phyloP scores from a whole-genome alignment of 2,329 filamentous ascomycete genomes.

The Monosporascus cannonballus region DNA sequence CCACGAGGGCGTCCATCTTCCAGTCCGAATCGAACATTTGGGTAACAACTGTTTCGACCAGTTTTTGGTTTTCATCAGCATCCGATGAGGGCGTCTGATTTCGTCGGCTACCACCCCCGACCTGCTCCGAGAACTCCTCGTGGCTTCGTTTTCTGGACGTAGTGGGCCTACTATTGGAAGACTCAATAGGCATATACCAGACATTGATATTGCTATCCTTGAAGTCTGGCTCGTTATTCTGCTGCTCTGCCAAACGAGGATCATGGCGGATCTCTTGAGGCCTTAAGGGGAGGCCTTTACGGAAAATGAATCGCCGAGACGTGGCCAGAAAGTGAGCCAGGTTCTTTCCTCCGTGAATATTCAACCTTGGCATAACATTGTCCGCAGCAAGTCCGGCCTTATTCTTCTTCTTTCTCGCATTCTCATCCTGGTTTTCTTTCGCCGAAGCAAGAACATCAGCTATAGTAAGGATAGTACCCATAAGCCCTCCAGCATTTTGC shows the following conservation, averaged over 20 bases:
- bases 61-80: conserved; percentile 36
- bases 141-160: conserved; percentile 30
- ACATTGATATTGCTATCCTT: conserved; percentile 72
- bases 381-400: conserved; percentile 27
- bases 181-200: conserved; percentile 67
- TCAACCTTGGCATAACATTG: conserved; percentile 34
- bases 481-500: conserved; percentile 70
- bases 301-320: conserved; percentile 76
- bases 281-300: conserved; percentile 70
- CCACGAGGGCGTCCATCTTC: conserved; percentile 63
- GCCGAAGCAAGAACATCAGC: conserved; percentile 58
- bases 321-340: conserved; percentile 76
- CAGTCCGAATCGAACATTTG: conserved; percentile 77
- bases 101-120: background rate
- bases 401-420: conserved; percentile 26
- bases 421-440: conserved; percentile 32
- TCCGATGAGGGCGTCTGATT: conserved; percentile 6
- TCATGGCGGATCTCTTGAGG: conserved; percentile 59
- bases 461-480: conserved; percentile 79
- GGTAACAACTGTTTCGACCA: conserved; percentile 58
- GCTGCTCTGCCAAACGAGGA: conserved; percentile 30
- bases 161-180: conserved; percentile 16
- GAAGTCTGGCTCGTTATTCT: conserved; percentile 59
- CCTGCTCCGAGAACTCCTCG: conserved; percentile 37
- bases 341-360: conserved; percentile 77